These are phyloP conservation scores for Myrica gale DNA, from an alignment of 306 rosid species.

Conservation along the genomic window DNA sequence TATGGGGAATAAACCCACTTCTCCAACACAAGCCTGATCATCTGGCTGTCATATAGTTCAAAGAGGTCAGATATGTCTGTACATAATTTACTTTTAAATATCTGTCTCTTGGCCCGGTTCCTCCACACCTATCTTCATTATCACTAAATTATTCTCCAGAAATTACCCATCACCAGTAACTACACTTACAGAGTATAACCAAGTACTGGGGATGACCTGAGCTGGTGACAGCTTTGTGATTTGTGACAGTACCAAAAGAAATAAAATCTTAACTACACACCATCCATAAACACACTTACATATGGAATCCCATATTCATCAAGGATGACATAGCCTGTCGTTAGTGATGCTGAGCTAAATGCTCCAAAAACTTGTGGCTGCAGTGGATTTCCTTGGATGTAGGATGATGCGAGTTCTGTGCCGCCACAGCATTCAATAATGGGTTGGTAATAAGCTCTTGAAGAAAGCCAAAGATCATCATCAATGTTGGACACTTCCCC, in stretches of 20 bases:
- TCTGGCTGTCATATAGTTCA: conserved; percentile 55
- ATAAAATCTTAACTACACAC: conserved; percentile 1
- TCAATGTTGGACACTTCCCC: conserved; percentile 82
- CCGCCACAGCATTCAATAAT: conserved; percentile 75
- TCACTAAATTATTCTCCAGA: not conserved
- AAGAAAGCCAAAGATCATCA: conserved; percentile 91
- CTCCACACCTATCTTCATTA: not conserved
- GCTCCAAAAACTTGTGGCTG: conserved; percentile 93
- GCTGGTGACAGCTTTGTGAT: not conserved
- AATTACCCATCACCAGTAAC: not conserved
- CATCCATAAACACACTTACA: conserved; percentile 34
- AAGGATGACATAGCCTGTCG: conserved; percentile 64
- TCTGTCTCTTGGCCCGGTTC: not conserved
- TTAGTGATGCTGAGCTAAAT: conserved; percentile 69
- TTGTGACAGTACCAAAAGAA: conserved; percentile 7
- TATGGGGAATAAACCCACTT: conserved; percentile 63
- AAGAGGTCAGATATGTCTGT: conserved; percentile 21
- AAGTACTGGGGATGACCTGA: conserved; percentile 15
- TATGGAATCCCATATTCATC: conserved; percentile 70
- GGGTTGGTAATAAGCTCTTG: conserved; percentile 67
- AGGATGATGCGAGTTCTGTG: conserved; percentile 74
- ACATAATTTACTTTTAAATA: not conserved
- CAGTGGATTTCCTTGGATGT: conserved; percentile 54
- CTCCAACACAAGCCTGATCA: conserved; percentile 69
- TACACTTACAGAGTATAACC: conserved; percentile 4